Conservation (phyloP, 176 grass and related monocot species). For the Phyllostachys edulis region DNA sequence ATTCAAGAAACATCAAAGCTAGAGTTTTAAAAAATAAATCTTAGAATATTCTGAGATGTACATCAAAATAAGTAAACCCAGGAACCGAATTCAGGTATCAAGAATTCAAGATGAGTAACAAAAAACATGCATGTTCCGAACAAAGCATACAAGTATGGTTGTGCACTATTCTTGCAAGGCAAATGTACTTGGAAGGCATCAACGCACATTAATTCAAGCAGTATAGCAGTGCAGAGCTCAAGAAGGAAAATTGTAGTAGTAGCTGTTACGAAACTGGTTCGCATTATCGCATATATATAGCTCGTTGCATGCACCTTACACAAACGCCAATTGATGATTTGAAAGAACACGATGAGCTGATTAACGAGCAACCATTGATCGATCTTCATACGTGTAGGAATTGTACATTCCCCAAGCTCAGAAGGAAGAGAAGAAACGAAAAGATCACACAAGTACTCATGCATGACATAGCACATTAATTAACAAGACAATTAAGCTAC, state of each 20-base stretch:
- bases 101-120: not conserved
- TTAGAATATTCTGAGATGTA: not conserved
- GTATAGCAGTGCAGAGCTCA: not conserved
- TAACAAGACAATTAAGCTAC: slow-evolving; percentile 33
- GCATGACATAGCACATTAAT: slow-evolving; percentile 48
- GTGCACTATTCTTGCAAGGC: not conserved
- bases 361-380: not conserved
- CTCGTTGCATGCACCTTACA: not conserved
- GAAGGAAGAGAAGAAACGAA: slow-evolving; percentile 8
- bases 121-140: not conserved
- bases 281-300: not conserved
- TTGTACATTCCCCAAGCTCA: slow-evolving; percentile 24
- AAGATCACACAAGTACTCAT: slow-evolving; percentile 25
- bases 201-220: not conserved
- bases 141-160: not conserved
- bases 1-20: not conserved
- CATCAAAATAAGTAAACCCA: not conserved
- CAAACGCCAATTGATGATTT: not conserved
- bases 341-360: not conserved
- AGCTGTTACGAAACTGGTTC: not conserved
- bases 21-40: not conserved
- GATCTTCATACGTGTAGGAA: slow-evolving; percentile 13
- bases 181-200: not conserved
- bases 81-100: not conserved
- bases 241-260: not conserved